Evolutionary conservation across 2,329 filamentous ascomycete genomes (phyloP).

Genomic region (Cytospora leucostoma): DNA sequence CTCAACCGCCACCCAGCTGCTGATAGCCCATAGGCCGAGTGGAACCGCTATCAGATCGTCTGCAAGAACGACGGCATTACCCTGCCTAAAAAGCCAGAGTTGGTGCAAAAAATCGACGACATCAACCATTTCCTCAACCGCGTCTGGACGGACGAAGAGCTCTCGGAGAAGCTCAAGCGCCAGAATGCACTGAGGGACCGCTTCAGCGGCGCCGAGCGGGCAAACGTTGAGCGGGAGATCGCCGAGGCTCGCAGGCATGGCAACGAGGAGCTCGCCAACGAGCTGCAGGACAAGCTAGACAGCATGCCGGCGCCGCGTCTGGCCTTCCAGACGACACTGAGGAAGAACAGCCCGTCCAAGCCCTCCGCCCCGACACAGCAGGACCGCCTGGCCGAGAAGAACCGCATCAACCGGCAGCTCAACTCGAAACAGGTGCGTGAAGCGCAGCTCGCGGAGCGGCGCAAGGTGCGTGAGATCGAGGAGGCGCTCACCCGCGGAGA

Average conservation of each 20-base stretch:
- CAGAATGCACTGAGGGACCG: constrained; percentile 68
- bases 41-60: constrained; percentile 76
- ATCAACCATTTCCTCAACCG: constrained; percentile 80
- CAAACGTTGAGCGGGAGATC: constrained; percentile 64
- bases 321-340: constrained; percentile 70
- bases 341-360: constrained; percentile 51
- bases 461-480: constrained; percentile 59
- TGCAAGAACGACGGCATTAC: constrained; percentile 71
- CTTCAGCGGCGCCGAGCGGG: constrained; percentile 67
- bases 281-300: constrained; percentile 62
- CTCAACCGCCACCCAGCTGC: neutral
- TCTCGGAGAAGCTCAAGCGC: constrained; percentile 75
- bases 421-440: constrained; percentile 91
- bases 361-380: constrained; percentile 63
- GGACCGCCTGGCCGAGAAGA: constrained; percentile 80
- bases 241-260: constrained; percentile 66
- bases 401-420: constrained; percentile 77
- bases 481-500: constrained; percentile 65
- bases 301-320: constrained; percentile 68
- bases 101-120: constrained; percentile 71
- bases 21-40: constrained; percentile 61
- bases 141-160: constrained; percentile 79
- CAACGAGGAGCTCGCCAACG: constrained; percentile 58
- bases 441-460: constrained; percentile 81
- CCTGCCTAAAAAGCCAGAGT: constrained; percentile 69